Evolutionary conservation across 805 yeast genomes (phyloP), one percentile per base, ranked within the genome.

Genomic region (Candida boidinii): DNA sequence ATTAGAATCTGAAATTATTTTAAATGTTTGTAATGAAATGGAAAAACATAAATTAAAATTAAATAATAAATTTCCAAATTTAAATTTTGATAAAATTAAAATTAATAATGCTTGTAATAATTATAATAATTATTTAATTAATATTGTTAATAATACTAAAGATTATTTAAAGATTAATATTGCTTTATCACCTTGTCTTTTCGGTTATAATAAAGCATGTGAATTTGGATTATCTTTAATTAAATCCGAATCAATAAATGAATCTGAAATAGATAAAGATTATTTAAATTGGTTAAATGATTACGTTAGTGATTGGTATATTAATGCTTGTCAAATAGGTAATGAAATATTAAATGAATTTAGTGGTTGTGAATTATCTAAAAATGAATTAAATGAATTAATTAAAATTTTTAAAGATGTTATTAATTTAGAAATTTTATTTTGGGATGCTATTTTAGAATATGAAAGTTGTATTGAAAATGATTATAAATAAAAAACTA

Each of bases 121-220:
- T 2, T 84, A 84, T 51, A 70, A 80, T 22, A 63, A 78, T 24
- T 81, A 74, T 41, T 59, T 84, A 37, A 45, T 66, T 26, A 65
- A 70, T 15, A 55, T 79, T 5, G 79, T 79, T 4, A 54, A 61
- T 17, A 58, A 56, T 26, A 65, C 66, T 19, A 67, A 70, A 18
- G 78, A 78, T 48, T 78, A 78, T 71, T 51, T 77, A 20, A 82
- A 76, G 29, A 67, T 80, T 32, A 73, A 74, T 37, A 68, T 78
- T 7, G 83, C 90, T 0, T 53, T 81, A 34, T 70, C 85, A 7
- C 92, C 94, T 1, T 83, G 94, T 52, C 54, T 81, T 30, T 68
- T 76, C 49, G 94, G 94, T 1, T 80, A 80, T 49, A 70, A 69
- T 23, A 64, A 69, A 30, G 86, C 87, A 2, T 71, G 73, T 0